These are phyloP conservation scores for Amanita subjunquillea DNA, from an alignment of 768 basidiomycete genomes.

Conservation along the genomic window DNA sequence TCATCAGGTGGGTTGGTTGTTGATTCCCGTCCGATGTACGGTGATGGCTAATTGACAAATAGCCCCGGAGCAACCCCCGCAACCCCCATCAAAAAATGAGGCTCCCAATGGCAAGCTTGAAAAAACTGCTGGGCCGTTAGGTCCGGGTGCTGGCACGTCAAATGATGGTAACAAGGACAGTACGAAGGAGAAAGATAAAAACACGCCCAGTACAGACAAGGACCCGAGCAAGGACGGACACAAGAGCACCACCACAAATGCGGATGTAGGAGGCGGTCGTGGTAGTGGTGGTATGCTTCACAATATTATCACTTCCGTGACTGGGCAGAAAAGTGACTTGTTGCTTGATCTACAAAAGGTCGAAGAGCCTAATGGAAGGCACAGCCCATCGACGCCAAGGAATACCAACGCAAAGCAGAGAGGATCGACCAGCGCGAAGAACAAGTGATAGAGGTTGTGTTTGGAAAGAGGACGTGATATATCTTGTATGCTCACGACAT, in stretches of 20 bases:
- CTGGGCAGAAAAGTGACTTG: background rate
- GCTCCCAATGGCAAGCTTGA: background rate
- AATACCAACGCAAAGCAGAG: too few relatives aligned
- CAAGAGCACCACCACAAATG: background rate
- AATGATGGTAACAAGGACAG: background rate
- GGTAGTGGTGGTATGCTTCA: background rate
- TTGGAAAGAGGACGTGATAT: background rate
- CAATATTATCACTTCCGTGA: background rate
- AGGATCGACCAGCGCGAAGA: background rate
- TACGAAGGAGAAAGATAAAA: background rate
- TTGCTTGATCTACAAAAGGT: background rate
- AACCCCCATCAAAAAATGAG: background rate
- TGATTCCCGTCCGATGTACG: background rate
- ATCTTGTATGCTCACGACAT: too few relatives aligned
- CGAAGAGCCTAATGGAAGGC: slow-evolving; percentile 1
- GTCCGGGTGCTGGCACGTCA: background rate
- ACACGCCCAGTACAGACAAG: background rate
- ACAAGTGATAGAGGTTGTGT: background rate
- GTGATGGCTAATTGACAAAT: background rate
- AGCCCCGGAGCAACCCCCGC: background rate
- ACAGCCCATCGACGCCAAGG: background rate
- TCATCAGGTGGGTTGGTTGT: background rate
- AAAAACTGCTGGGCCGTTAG: background rate
- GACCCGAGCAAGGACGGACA: background rate
- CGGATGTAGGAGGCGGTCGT: background rate